Conservation (phyloP, 2,329 filamentous ascomycete species). For the Fusarium lyarnte region DNA sequence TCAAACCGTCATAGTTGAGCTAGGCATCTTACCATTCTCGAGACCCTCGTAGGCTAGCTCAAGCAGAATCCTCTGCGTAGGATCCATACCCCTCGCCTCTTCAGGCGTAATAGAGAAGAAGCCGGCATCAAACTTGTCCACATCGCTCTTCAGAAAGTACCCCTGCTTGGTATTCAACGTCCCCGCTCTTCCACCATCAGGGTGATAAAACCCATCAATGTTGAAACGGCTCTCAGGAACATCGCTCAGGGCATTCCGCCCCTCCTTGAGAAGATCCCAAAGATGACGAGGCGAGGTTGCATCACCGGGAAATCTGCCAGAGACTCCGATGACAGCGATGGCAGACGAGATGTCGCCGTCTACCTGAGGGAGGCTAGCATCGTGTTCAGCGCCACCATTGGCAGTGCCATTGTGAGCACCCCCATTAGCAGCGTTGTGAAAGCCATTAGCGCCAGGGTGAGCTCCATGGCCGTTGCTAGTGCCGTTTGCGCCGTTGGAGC, state of each 20-base stretch:
- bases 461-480: neutral
- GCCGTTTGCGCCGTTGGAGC: neutral
- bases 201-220: neutral
- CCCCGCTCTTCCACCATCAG: neutral
- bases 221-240: neutral
- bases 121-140: neutral
- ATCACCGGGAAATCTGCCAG: slow-evolving; percentile 2
- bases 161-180: neutral
- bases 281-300: slow-evolving; percentile 1
- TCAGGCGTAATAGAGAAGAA: slow-evolving; percentile 1
- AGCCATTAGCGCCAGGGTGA: neutral
- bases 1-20: rapidly evolving
- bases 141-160: neutral
- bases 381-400: neutral
- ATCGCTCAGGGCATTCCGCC: neutral
- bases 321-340: slow-evolving; percentile 2
- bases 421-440: neutral
- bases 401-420: neutral
- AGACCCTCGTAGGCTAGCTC: slow-evolving; percentile 1
- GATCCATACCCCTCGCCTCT: slow-evolving; percentile 5
- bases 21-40: neutral
- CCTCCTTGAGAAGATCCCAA: neutral
- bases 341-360: neutral
- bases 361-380: neutral
- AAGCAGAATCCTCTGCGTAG: neutral